phyloP scores from a whole-genome alignment of 164 flowering plant species.

The Tinospora cordifolia region DNA sequence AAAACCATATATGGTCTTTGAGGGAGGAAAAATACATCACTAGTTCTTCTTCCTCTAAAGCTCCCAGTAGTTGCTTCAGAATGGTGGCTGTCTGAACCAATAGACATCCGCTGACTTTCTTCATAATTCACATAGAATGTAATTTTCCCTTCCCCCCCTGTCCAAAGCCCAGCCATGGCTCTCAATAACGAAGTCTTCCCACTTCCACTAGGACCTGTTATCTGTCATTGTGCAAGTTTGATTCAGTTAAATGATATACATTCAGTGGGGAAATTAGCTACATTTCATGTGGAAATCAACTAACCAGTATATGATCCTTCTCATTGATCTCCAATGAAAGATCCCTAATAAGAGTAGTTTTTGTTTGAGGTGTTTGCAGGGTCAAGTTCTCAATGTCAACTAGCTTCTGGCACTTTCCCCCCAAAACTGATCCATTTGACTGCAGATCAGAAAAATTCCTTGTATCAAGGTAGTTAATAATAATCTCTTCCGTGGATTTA shows the following conservation, averaged over 20 bases:
- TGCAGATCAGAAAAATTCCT: constrained; percentile 23
- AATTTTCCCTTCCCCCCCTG: constrained; percentile 67
- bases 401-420: constrained; percentile 29
- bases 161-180: constrained; percentile 96
- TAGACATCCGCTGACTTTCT: constrained; percentile 18
- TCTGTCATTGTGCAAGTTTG: constrained; percentile 28
- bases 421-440: constrained; percentile 42
- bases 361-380: constrained; percentile 62
- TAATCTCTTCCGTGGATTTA: constrained; percentile 43
- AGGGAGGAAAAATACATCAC: constrained; percentile 77
- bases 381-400: constrained; percentile 64
- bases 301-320: constrained; percentile 73
- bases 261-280: background rate
- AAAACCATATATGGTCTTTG: constrained; percentile 95
- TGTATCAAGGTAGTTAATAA: constrained; percentile 27
- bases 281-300: constrained; percentile 13
- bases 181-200: constrained; percentile 93
- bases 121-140: constrained; percentile 45
- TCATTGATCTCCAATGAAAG: constrained; percentile 47
- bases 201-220: constrained; percentile 92
- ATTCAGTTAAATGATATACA: background rate
- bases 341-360: constrained; percentile 55
- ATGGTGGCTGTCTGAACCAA: constrained; percentile 24
- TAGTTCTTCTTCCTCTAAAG: constrained; percentile 22
- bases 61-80: constrained; percentile 17